Percentiles rank a stretch among this genome's conserved stretches.
Conservation (phyloP, 2,329 filamentous ascomycete species). For the Lasiodiplodia sp. region DNA sequence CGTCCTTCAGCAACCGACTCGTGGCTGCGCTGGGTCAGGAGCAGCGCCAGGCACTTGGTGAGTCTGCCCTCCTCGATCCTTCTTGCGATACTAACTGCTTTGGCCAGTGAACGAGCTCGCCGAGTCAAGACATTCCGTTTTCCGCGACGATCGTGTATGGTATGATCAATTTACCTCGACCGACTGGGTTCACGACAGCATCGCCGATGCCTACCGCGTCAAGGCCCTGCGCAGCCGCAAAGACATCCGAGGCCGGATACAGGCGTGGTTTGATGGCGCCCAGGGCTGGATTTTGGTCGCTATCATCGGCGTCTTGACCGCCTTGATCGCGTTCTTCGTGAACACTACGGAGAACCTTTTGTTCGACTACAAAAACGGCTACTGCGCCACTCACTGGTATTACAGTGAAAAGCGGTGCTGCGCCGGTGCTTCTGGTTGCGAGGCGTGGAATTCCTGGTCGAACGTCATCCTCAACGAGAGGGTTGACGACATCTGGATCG, state of each 20-base stretch:
- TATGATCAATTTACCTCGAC: conserved; percentile 98
- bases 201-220: conserved; percentile 89
- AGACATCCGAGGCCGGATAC: conserved; percentile 81
- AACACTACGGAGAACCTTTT: conserved; percentile 84
- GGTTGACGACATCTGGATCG: conserved; percentile 66
- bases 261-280: conserved; percentile 80
- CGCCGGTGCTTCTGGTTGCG: conserved; percentile 60
- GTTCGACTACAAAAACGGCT: conserved; percentile 92
- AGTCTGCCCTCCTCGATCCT: neutral
- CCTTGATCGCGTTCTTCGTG: conserved; percentile 84
- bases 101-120: conserved; percentile 59
- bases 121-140: conserved; percentile 71
- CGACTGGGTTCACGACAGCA: conserved; percentile 98
- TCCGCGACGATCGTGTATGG: conserved; percentile 89
- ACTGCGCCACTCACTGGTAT: conserved; percentile 76
- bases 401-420: conserved; percentile 75
- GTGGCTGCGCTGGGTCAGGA: conserved; percentile 66
- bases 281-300: conserved; percentile 96
- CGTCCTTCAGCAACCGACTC: conserved; percentile 56
- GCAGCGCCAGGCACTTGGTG: conserved; percentile 51
- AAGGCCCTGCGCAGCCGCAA: conserved; percentile 82
- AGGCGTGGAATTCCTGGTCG: conserved; percentile 71
- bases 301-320: conserved; percentile 85
- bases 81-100: neutral
- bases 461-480: conserved; percentile 61